Evolutionary conservation across 2,329 filamentous ascomycete species (phyloP), one percentile per base, ranked within the genome.

Genomic region (Hypoxylon sp.): DNA sequence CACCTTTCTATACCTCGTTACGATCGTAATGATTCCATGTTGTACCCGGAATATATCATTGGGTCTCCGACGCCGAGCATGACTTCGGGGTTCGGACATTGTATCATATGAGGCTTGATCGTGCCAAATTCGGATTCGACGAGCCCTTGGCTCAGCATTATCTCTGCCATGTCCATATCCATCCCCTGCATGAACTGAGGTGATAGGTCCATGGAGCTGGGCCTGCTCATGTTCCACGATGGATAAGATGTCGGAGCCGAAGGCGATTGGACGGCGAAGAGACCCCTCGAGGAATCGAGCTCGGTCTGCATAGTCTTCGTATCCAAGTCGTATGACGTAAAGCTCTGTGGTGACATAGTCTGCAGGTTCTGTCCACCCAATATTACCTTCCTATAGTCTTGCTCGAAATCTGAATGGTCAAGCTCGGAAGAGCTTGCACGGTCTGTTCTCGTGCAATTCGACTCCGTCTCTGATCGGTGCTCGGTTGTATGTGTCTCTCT

Each of bases 51-150:
- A 72, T 84, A 88, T 62, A 89, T 87, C 86, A 88, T 88, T 0
- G 87, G 86, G 67, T 89, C 87, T 17, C 82, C 84, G 74, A 87
- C 83, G 17, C 86, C 84, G 75, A 88, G 81, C 86, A 88, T 88
- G 6, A 85, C 84, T 48, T 87, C 85, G 0, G 84, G 81, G 58
- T 86, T 85, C 46, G 83, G 78, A 71, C 84, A 85, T 39, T 84
- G 84, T 47, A 88, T 79, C 48, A 86, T 81, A 62, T 87, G 85
- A 11, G 86, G 86, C 79, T 88, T 88, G 71, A 88, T 84, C 26
- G 82, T 85, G 39, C 84, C 83, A 54, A 87, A 87, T 44, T 85
- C 84, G 2, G 82, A 82, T 69, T 87, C 86, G 29, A 87, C 76
- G 2, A 87, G 76, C 2, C 84, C 83, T 65, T 86, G 85, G 59